These are phyloP conservation scores for Apophysomyces variabilis DNA, from an alignment of 371 early-diverging fungal genomes.

Conservation along the genomic window DNA sequence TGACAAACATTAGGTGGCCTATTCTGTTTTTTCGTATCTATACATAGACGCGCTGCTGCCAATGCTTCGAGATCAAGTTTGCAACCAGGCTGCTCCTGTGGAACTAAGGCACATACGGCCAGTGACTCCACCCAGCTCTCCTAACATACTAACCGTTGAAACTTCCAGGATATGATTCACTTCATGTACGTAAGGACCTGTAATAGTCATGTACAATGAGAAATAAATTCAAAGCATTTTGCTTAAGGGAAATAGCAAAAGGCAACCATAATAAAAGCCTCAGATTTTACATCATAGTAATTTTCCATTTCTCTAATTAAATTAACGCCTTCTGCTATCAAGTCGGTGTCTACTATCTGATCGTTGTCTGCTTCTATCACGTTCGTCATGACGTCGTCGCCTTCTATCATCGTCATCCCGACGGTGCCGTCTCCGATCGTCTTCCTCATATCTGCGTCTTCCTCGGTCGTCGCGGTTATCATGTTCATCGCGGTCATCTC, in stretches of 20 bases:
- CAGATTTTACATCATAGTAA: not conserved
- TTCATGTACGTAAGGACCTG: no score
- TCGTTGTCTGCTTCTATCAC: not conserved
- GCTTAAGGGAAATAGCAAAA: not conserved
- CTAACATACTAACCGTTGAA: not conserved
- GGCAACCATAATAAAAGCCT: not conserved
- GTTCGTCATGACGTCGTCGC: constrained; percentile 13
- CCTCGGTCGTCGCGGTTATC: constrained; percentile 12
- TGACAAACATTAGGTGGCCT: not conserved
- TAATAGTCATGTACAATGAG: no score
- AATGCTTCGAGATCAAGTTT: not conserved
- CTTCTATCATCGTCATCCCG: constrained; percentile 13
- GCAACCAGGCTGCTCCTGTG: not conserved
- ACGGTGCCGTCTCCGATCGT: constrained; percentile 10
- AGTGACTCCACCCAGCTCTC: not conserved
- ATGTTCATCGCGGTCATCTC: constrained; percentile 8
- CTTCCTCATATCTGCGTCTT: constrained; percentile 15
- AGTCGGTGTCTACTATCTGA: not conserved
- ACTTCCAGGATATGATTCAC: not conserved
- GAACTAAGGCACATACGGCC: not conserved
- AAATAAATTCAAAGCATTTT: no score
- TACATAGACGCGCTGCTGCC: not conserved
- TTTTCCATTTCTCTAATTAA: not conserved
- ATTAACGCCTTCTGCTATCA: constrained; percentile 12
- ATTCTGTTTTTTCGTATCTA: not conserved